phyloP scores from a whole-genome alignment of 257 asterid genomes.

The Cordia subcordata region DNA sequence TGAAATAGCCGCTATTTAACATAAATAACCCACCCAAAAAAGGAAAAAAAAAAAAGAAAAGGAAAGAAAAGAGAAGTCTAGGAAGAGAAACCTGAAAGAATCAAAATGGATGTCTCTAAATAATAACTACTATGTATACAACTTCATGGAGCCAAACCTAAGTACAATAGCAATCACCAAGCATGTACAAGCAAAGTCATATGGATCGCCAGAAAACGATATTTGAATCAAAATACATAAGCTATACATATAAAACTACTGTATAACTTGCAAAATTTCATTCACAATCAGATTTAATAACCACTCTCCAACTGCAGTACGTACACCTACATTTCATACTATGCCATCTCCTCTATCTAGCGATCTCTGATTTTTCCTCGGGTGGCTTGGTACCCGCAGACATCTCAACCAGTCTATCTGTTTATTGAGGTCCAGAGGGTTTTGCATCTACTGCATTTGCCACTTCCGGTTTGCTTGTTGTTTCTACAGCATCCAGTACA shows the following conservation, averaged over 20 bases:
- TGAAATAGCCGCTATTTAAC: too few relatives aligned
- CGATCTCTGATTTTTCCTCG: too few relatives aligned
- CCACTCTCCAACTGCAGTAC: background rate
- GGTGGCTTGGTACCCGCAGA: too few relatives aligned
- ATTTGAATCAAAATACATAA: background rate
- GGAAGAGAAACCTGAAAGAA: too few relatives aligned
- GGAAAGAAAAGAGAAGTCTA: too few relatives aligned
- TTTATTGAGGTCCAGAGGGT: background rate
- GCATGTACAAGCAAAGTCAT: slow-evolving; percentile 1
- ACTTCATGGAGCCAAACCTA: too few relatives aligned
- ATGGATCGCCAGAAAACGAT: background rate
- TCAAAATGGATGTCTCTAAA: too few relatives aligned
- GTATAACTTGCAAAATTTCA: background rate
- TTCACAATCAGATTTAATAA: background rate
- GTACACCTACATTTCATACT: background rate
- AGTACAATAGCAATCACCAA: background rate
- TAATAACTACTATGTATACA: too few relatives aligned
- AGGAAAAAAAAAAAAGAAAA: too few relatives aligned
- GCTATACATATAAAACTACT: slow-evolving; percentile 10
- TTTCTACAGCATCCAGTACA: background rate
- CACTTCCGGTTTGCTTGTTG: background rate
- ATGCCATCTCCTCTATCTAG: too few relatives aligned
- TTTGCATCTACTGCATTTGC: background rate
- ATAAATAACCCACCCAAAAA: too few relatives aligned
- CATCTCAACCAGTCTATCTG: background rate